These are phyloP conservation scores for Eragrostis tef DNA, from an alignment of 202 grass and related monocot species.

Conservation along the genomic window DNA sequence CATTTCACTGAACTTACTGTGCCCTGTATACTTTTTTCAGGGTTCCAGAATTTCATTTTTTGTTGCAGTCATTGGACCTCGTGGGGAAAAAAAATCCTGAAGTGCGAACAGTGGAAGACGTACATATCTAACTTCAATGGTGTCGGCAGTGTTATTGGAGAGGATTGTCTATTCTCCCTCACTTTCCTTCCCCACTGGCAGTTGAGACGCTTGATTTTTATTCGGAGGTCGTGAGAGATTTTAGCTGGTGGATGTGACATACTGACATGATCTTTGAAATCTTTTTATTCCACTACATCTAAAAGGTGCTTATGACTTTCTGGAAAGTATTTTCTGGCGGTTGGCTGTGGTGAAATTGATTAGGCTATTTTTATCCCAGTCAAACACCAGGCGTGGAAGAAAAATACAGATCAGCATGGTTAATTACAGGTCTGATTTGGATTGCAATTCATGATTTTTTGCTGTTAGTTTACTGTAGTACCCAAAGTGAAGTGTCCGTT, in stretches of 20 bases:
- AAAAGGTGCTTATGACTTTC: background rate
- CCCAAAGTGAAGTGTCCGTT: too few species aligned
- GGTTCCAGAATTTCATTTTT: background rate
- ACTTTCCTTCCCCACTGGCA: background rate
- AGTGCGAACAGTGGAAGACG: background rate
- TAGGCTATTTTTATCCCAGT: background rate
- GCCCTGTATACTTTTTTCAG: background rate
- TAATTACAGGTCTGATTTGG: too few species aligned
- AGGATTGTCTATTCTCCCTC: background rate
- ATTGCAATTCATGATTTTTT: too few species aligned
- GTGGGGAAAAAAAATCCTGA: background rate
- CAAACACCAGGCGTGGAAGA: background rate
- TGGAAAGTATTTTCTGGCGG: background rate
- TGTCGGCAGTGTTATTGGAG: background rate
- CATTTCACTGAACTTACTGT: background rate
- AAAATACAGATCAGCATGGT: background rate
- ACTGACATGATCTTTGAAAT: background rate
- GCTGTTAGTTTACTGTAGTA: too few species aligned
- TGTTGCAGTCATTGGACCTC: background rate
- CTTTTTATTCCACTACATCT: background rate
- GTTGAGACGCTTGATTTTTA: background rate
- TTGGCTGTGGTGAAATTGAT: background rate
- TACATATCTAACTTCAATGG: background rate
- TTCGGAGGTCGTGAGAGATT: background rate
- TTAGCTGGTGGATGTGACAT: background rate